Percentiles rank a stretch among this genome's conserved stretches.
Evolutionary conservation across 257 asterid genomes (phyloP).

Genomic region (Nicotiana obtusifolia): DNA sequence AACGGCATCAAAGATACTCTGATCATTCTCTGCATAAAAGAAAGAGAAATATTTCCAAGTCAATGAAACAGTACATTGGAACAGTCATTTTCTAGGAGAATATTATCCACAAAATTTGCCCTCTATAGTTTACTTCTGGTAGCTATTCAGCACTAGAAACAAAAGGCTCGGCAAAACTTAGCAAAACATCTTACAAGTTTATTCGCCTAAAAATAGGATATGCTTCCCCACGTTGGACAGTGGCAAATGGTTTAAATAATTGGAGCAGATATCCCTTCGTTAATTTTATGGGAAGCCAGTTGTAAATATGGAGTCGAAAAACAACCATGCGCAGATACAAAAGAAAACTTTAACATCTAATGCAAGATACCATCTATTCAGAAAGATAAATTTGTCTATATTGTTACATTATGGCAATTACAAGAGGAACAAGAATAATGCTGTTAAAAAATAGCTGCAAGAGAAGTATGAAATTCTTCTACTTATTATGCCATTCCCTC

Average conservation of each 20-base stretch:
- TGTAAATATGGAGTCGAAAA: background rate
- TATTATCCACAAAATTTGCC: background rate
- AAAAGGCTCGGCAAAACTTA: background rate
- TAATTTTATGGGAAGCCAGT: background rate
- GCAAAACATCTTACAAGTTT: background rate
- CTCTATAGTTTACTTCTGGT: background rate
- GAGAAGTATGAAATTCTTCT: background rate
- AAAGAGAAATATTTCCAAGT: background rate
- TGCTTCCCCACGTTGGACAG: background rate
- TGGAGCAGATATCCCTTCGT: background rate
- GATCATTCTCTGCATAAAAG: constrained; percentile 68
- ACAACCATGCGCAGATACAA: background rate
- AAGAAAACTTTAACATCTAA: background rate
- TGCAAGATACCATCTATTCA: background rate
- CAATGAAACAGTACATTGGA: background rate
- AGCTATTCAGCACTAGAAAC: background rate
- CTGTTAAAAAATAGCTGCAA: background rate
- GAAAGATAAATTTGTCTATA: background rate
- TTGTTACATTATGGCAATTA: background rate
- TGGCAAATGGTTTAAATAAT: background rate
- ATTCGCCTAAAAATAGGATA: background rate
- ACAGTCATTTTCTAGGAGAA: background rate
- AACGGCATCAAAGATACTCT: constrained; percentile 74
- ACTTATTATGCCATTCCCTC: background rate
- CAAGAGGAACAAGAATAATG: background rate